Evolutionary conservation across 2,329 filamentous ascomycete species (phyloP).

Genomic region (Penicillium sumatraense): DNA sequence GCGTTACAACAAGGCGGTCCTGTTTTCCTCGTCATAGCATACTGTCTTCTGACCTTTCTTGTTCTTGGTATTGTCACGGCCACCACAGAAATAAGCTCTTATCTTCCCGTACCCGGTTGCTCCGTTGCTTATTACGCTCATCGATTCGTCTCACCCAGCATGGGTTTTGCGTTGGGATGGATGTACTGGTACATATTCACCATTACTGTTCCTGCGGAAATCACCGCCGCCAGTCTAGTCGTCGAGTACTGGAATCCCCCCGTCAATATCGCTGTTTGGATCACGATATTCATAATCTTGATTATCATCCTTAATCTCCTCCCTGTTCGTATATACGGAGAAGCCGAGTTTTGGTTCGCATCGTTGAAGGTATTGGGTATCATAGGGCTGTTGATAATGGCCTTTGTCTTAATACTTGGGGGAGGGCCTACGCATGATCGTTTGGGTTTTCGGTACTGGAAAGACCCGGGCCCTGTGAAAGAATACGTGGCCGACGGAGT

Average conservation of each 20-base stretch:
- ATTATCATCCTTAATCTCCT: constrained; percentile 60
- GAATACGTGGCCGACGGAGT: not conserved
- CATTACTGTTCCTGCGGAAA: constrained; percentile 77
- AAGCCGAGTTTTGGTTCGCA: constrained; percentile 15
- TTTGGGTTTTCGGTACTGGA: not conserved
- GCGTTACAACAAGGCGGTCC: constrained; percentile 44
- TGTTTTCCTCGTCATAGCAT: constrained; percentile 46
- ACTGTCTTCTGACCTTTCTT: constrained; percentile 62
- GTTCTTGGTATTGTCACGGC: constrained; percentile 51
- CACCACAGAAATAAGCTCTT: constrained; percentile 57
- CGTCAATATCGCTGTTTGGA: constrained; percentile 60
- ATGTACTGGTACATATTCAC: constrained; percentile 83
- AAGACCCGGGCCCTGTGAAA: not conserved
- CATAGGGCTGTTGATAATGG: constrained; percentile 43
- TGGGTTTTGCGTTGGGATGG: constrained; percentile 54
- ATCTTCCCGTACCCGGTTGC: constrained; percentile 61
- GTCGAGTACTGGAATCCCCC: constrained; percentile 58
- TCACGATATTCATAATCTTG: constrained; percentile 59
- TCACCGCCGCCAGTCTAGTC: constrained; percentile 62
- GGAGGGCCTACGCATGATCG: not conserved
- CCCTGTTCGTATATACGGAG: constrained; percentile 56
- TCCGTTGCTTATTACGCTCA: not conserved
- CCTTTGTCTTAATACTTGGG: constrained; percentile 56
- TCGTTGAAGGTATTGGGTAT: not conserved
- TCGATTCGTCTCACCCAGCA: not conserved